Conservation (phyloP, 148 eudicot species). For the Oxyria digyna region DNA sequence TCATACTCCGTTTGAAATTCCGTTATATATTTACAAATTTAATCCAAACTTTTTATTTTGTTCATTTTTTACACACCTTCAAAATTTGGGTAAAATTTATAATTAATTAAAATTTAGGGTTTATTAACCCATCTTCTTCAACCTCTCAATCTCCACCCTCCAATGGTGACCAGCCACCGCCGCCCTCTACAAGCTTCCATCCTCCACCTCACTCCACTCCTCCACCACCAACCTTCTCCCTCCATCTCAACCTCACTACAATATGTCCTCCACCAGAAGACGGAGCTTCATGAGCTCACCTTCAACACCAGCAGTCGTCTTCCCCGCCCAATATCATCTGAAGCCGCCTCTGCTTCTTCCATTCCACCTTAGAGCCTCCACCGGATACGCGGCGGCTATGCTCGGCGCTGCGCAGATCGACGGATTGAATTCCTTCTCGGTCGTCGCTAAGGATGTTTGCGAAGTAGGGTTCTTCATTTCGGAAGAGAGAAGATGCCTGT, state of each 20-base stretch:
- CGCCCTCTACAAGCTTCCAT: conserved; percentile 14
- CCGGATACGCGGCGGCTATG: conserved; percentile 74
- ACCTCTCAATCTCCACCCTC: too few relatives aligned
- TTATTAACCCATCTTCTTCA: too few relatives aligned
- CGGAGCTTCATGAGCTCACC: not conserved
- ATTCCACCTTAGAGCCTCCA: conserved; percentile 27
- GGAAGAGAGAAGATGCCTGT: conserved; percentile 22
- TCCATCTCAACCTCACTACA: conserved; percentile 16
- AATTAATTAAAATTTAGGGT: too few relatives aligned
- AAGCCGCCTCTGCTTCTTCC: conserved; percentile 8
- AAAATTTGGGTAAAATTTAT: too few relatives aligned
- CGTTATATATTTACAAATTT: too few relatives aligned
- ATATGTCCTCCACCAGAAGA: not conserved
- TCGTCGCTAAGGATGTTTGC: conserved; percentile 31
- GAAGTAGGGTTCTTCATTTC: conserved; percentile 12
- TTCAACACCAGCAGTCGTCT: not conserved
- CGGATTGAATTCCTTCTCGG: conserved; percentile 13
- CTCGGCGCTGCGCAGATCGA: too few relatives aligned
- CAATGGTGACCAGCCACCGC: conserved; percentile 38
- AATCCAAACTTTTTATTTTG: too few relatives aligned
- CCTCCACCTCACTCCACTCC: conserved; percentile 5
- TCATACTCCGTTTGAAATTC: too few relatives aligned
- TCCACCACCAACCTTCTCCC: conserved; percentile 5
- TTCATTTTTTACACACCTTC: too few relatives aligned
- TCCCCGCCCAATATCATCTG: conserved; percentile 7